Evolutionary conservation across 768 basidiomycete species (phyloP).

Genomic region (Leccinum boreale): DNA sequence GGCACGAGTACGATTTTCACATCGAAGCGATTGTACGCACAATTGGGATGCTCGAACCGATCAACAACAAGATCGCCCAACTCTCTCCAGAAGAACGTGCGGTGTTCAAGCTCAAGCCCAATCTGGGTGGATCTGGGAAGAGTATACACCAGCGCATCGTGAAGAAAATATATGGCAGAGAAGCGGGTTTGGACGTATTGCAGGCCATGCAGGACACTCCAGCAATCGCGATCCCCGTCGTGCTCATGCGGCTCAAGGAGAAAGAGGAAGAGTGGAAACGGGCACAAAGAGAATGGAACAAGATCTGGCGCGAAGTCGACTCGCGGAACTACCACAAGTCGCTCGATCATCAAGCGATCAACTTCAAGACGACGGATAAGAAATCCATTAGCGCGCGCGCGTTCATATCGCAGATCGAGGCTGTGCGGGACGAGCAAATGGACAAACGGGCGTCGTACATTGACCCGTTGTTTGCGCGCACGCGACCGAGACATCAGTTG

Average conservation of each 20-base stretch:
- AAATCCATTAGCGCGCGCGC: constrained; percentile 72
- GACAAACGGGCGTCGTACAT: constrained; percentile 63
- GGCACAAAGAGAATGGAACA: constrained; percentile 97
- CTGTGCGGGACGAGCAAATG: constrained; percentile 77
- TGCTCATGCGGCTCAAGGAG: constrained; percentile 83
- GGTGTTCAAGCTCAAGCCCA: constrained; percentile 83
- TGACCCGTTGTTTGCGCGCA: constrained; percentile 52
- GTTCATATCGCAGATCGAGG: constrained; percentile 82
- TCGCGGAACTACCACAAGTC: constrained; percentile 91
- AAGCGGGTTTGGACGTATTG: constrained; percentile 76
- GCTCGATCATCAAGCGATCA: constrained; percentile 89
- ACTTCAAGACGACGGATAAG: constrained; percentile 90
- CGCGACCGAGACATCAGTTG: constrained; percentile 73
- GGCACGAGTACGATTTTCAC: constrained; percentile 99
- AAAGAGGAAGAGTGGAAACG: constrained; percentile 99
- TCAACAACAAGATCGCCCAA: constrained; percentile 80
- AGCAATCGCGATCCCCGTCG: constrained; percentile 82
- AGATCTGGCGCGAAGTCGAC: constrained; percentile 97
- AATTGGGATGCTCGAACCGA: constrained; percentile 86
- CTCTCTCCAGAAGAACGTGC: constrained; percentile 76
- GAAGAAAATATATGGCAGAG: constrained; percentile 95
- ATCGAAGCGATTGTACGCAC: constrained; percentile 94
- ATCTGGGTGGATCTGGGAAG: constrained; percentile 79
- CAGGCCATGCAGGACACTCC: constrained; percentile 93
- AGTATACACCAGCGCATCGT: constrained; percentile 90